phyloP scores from a whole-genome alignment of 2,329 filamentous ascomycete genomes.

The Pezicula carpinea region DNA sequence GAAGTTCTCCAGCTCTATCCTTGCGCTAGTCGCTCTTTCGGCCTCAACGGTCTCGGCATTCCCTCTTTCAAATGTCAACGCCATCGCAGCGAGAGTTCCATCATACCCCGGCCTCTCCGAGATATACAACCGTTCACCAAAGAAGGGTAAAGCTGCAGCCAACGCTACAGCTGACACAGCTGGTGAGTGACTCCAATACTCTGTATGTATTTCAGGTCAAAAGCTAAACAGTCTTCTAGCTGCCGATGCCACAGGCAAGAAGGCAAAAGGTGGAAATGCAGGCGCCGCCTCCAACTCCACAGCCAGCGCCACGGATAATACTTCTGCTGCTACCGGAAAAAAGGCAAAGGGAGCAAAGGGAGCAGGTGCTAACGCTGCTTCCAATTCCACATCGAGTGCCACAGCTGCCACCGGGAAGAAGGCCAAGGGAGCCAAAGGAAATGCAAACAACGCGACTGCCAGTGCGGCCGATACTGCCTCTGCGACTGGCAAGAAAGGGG shows the following conservation, averaged over 20 bases:
- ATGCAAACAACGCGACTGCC: constrained; percentile 2
- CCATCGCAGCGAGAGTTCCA: constrained; percentile 17
- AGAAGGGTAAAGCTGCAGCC: constrained; percentile 12
- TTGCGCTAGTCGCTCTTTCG: constrained; percentile 33
- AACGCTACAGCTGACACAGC: too few species aligned
- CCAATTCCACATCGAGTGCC: constrained; percentile 7
- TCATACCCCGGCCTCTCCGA: constrained; percentile 11
- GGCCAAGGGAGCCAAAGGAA: constrained; percentile 8
- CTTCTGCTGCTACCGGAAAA: constrained; percentile 7
- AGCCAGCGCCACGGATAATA: not conserved
- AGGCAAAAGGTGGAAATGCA: constrained; percentile 7
- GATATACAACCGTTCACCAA: constrained; percentile 17
- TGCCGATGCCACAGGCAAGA: constrained; percentile 7
- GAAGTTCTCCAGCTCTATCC: constrained; percentile 35
- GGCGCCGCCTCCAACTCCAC: constrained; percentile 1
- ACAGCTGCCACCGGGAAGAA: constrained; percentile 10
- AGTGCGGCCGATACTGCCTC: not conserved
- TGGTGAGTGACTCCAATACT: constrained; percentile 1
- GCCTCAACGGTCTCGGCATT: constrained; percentile 29
- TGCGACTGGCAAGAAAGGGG: constrained; percentile 8
- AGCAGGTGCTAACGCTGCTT: not conserved
- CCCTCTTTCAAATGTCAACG: constrained; percentile 17
- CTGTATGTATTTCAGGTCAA: not conserved
- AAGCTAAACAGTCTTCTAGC: not conserved
- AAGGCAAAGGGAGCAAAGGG: constrained; percentile 2